Percentiles rank a stretch among this genome's conserved stretches.
Conservation (phyloP, 2,329 filamentous ascomycete species). For the Fusarium keratoplasticum region DNA sequence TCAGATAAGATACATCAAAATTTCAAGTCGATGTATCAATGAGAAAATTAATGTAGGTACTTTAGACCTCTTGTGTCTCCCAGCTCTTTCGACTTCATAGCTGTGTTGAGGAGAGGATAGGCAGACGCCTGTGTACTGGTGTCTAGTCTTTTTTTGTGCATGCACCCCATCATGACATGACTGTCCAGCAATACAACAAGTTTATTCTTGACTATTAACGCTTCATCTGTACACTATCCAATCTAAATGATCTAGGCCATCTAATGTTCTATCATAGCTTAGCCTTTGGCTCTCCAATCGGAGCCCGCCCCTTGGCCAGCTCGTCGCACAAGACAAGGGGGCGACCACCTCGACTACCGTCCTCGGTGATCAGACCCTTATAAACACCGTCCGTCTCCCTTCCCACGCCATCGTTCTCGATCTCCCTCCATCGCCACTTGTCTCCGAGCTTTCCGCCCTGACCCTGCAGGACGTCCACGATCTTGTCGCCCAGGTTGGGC, state of each 20-base stretch:
- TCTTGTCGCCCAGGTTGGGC: slow-evolving; percentile 72
- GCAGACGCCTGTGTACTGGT: not conserved
- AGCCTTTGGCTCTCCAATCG: slow-evolving; percentile 31
- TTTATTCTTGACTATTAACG: slow-evolving; percentile 19
- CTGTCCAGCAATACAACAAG: slow-evolving; percentile 3
- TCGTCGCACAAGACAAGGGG: slow-evolving; percentile 60
- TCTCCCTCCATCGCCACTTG: slow-evolving; percentile 74
- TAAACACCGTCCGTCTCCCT: slow-evolving; percentile 52
- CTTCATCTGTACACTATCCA: slow-evolving; percentile 17
- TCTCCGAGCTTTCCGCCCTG: slow-evolving; percentile 62
- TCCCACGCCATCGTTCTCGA: slow-evolving; percentile 53
- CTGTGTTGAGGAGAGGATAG: not conserved
- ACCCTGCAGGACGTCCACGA: slow-evolving; percentile 66
- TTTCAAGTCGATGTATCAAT: no score
- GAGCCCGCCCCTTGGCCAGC: slow-evolving; percentile 47
- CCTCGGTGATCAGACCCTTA: slow-evolving; percentile 59
- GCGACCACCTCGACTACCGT: slow-evolving; percentile 64
- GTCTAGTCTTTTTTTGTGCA: not conserved
- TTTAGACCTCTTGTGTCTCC: not conserved
- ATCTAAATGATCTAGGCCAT: slow-evolving; percentile 11
- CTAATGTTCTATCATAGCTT: slow-evolving; percentile 42
- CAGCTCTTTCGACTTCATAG: not conserved
- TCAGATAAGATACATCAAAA: not conserved
- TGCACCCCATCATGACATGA: not conserved
- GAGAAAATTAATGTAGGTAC: not conserved